Base-by-base conservation (phyloP, 306 rosid species). In the Sicyos edulis region DNA sequence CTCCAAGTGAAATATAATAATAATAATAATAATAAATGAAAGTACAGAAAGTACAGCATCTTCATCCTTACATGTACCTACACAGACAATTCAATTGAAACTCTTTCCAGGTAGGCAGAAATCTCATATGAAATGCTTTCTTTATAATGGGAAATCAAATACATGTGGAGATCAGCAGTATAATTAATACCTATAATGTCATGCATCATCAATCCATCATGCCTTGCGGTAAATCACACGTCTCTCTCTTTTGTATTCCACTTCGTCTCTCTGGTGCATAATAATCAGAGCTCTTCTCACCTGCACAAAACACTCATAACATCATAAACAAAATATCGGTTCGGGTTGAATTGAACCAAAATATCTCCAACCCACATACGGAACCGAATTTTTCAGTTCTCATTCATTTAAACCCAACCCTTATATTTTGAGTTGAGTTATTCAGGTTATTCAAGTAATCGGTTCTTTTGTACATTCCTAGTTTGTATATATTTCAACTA, bases 231-330 rank as follows among this genome's bases (percentile, higher is more conserved):
- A 79, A 81, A 93, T 78, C 70, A 88, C 80, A 37, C 96, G 93
- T 71, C 92, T 87, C 71, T 91, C 99, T 77, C 99, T 83, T 83
- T 91, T 93, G 84, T 93, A 93, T 74, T 93, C 97, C n/a, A 93
- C 91, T 87, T 93, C 99, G 8, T 93, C 99, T 79, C 97, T 87
- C 83, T 91, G 99, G 83, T 93, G 99, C 99, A 93, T 93, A 65
- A 89, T 86, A 74, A 93, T 74, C 53, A 93, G 96, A 70, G 99
- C 99, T 82, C 97, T 88, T 82, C 99, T 88, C 71, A 93, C 96
- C 99, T 93, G 96, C 78, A 56, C 78, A 64, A 68, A 45, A 61
- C 64, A 72, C 16, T 56, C 1, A 20, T 16, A 54, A 58, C 77
- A 44, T 26, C n/a, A n/a, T n/a, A n/a, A n/a, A n/a, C n/a, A n/a